These are phyloP conservation scores for Ambrosia artemisiifolia DNA, from an alignment of 129 eudicot genomes.

Conservation along the genomic window DNA sequence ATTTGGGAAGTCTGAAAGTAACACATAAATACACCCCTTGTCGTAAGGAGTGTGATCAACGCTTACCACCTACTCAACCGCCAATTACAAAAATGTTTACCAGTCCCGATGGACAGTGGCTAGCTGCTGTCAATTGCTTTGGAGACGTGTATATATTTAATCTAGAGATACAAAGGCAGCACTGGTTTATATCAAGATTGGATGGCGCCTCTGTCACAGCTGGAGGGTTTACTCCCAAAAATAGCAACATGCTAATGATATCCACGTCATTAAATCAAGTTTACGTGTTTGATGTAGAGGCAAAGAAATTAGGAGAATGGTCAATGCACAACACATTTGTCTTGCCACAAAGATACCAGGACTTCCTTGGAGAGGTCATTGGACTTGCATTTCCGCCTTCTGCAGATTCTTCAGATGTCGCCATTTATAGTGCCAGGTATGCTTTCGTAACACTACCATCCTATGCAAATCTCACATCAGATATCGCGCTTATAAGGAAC, in stretches of 20 bases:
- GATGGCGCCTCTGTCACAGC: constrained; percentile 92
- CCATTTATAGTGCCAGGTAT: constrained; percentile 83
- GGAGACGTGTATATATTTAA: constrained; percentile 90
- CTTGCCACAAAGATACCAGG: constrained; percentile 70
- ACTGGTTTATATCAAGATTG: constrained; percentile 89
- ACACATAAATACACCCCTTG: constrained; percentile 63
- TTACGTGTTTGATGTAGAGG: constrained; percentile 86
- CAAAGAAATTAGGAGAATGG: constrained; percentile 90
- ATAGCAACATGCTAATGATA: constrained; percentile 69
- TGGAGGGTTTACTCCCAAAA: constrained; percentile 74
- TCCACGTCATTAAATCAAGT: constrained; percentile 89
- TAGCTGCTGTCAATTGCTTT: constrained; percentile 85
- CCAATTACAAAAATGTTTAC: constrained; percentile 84
- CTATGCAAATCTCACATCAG: no score
- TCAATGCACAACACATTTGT: constrained; percentile 56
- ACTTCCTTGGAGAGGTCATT: constrained; percentile 91
- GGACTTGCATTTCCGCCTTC: constrained; percentile 87
- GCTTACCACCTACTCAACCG: constrained; percentile 67
- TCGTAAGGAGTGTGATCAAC: constrained; percentile 48
- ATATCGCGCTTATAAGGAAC: no score
- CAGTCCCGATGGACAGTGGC: constrained; percentile 93
- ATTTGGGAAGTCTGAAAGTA: constrained; percentile 46
- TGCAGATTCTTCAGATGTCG: constrained; percentile 50
- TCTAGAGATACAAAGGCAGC: constrained; percentile 84
- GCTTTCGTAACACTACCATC: not conserved